These are phyloP conservation scores for Dioscorea dumetorum DNA, from an alignment of 106 monocot genomes.

Conservation along the genomic window DNA sequence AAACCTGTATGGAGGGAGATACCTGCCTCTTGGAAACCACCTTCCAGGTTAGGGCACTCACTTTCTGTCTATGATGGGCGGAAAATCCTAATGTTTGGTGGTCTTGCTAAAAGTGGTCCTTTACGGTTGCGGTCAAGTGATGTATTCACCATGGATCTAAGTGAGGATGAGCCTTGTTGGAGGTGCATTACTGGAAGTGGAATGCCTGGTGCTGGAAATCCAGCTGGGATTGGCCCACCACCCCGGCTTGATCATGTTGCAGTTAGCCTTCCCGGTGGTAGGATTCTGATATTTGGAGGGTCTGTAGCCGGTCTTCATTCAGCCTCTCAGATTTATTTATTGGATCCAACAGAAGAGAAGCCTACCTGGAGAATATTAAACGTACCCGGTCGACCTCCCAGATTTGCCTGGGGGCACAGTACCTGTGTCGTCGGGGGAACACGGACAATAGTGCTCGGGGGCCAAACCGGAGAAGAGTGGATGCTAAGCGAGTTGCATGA, in stretches of 20 bases:
- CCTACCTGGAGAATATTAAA: slow-evolving; percentile 91
- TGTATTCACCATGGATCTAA: slow-evolving; percentile 85
- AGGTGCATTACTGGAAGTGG: slow-evolving; percentile 81
- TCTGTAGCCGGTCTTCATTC: slow-evolving; percentile 94
- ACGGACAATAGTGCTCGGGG: slow-evolving; percentile 77
- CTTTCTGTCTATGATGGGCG: slow-evolving; percentile 74
- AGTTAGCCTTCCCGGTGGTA: slow-evolving; percentile 71
- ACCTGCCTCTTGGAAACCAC: slow-evolving; percentile 81
- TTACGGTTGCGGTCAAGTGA: slow-evolving; percentile 79
- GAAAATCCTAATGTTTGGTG: slow-evolving; percentile 95
- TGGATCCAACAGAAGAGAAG: slow-evolving; percentile 89
- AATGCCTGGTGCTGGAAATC: slow-evolving; percentile 95
- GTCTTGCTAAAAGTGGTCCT: slow-evolving; percentile 91
- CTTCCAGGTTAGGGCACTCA: slow-evolving; percentile 88
- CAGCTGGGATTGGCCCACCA: slow-evolving; percentile 73
- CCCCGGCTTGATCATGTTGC: slow-evolving; percentile 96
- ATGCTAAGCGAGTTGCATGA: slow-evolving; percentile 88
- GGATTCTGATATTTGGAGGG: slow-evolving; percentile 92
- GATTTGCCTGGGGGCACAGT: slow-evolving; percentile 98
- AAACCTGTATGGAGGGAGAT: slow-evolving; percentile 90
- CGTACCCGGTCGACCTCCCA: slow-evolving; percentile 79
- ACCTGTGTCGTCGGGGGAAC: slow-evolving; percentile 91
- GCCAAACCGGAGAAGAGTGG: slow-evolving; percentile 97
- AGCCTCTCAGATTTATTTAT: slow-evolving; percentile 85
- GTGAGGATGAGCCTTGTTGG: slow-evolving; percentile 79